phyloP scores from a whole-genome alignment of 306 rosid genomes.

The Vigna mungo region DNA sequence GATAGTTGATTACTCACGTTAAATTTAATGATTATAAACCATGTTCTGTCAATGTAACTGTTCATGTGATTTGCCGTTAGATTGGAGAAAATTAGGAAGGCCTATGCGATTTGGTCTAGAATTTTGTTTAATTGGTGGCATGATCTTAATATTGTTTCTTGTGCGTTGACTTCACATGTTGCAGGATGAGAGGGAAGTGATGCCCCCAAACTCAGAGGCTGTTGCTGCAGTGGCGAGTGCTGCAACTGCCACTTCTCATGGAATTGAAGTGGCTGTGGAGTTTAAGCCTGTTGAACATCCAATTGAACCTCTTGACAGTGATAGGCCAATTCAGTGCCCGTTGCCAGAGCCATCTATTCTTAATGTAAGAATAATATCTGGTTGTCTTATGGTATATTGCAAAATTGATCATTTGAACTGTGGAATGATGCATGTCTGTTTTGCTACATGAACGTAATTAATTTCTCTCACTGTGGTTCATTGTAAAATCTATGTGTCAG shows the following conservation, averaged over 20 bases:
- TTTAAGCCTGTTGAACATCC: conserved; percentile 98
- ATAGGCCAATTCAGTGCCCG: conserved; percentile 87
- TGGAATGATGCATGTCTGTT: neutral
- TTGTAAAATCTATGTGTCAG: neutral
- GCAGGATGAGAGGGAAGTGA: conserved; percentile 83
- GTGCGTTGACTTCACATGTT: conserved; percentile 35
- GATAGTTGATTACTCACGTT: neutral
- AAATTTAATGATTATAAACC: conserved; percentile 14
- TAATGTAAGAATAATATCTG: conserved; percentile 64
- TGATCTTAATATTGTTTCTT: conserved; percentile 31
- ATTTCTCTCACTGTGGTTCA: neutral
- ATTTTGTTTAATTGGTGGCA: conserved; percentile 18
- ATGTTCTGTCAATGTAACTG: neutral
- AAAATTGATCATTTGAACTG: conserved; percentile 23
- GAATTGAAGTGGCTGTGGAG: conserved; percentile 89
- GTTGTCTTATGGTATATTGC: conserved; percentile 1
- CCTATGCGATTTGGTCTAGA: conserved; percentile 16
- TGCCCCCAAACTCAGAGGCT: conserved; percentile 65
- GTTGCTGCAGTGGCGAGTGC: conserved; percentile 49
- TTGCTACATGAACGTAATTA: neutral
- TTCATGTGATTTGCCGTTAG: conserved; percentile 27
- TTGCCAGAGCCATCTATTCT: conserved; percentile 94
- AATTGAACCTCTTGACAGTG: conserved; percentile 79
- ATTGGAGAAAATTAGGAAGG: conserved; percentile 15
- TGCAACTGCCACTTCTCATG: conserved; percentile 69